A percentile compares a stretch with the other conserved stretches of the same genome.
Conservation (phyloP, 164 flowering plant genomes). For the Aristolochia contorta region DNA sequence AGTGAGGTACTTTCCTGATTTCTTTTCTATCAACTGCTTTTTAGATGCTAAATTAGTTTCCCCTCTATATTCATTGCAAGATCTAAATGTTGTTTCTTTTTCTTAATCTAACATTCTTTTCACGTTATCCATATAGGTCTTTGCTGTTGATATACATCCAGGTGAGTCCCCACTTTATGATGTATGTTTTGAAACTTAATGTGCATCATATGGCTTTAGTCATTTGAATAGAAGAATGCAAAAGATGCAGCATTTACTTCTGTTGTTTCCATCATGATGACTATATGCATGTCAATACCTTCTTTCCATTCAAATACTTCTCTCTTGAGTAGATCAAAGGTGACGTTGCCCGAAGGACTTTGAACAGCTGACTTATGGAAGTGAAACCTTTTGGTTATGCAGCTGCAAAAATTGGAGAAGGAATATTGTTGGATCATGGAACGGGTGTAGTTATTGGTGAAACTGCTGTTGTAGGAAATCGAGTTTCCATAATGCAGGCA, state of each 20-base stretch:
- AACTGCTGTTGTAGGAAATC: conserved; percentile 78
- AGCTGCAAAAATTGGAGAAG: conserved; percentile 91
- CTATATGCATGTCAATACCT: too few species aligned
- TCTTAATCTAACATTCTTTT: neutral
- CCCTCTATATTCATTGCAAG: neutral
- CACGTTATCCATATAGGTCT: conserved; percentile 38
- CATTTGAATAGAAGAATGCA: too few species aligned
- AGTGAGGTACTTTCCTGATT: conserved; percentile 54
- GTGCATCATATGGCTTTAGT: too few species aligned
- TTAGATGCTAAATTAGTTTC: neutral
- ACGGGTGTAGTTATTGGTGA: conserved; percentile 92
- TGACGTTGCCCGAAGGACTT: too few species aligned
- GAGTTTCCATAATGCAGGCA: conserved; percentile 88
- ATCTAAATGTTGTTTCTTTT: neutral
- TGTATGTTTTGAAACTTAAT: too few species aligned
- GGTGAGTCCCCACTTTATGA: conserved; percentile 26
- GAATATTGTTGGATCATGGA: conserved; percentile 72
- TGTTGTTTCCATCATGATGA: too few species aligned
- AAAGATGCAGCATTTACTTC: too few species aligned
- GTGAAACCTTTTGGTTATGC: neutral
- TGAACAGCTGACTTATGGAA: neutral
- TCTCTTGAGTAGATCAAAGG: too few species aligned
- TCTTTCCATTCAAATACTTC: too few species aligned
- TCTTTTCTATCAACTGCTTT: neutral
- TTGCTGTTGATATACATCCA: conserved; percentile 88